Percentiles rank a stretch among this genome's conserved stretches.
phyloP scores from a whole-genome alignment of 768 basidiomycete species.

The Boletales sp. region DNA sequence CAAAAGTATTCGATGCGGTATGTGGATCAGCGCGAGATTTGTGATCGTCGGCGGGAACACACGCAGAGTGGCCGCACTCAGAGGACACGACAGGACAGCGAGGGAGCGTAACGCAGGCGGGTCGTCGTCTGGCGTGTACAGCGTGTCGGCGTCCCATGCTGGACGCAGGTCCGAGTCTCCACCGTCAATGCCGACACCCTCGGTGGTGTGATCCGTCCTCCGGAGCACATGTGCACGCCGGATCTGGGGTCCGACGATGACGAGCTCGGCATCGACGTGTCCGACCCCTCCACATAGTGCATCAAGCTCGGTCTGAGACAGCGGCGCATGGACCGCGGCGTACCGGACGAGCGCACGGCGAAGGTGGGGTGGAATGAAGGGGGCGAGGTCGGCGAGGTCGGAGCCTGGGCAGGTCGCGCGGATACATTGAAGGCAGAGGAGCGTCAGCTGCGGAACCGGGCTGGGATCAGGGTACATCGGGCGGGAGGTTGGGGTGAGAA shows the following conservation, averaged over 20 bases:
- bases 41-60: slow-evolving; percentile 64
- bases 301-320: slow-evolving; percentile 47
- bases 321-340: slow-evolving; percentile 53
- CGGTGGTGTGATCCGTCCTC: background rate
- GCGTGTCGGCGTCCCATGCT: slow-evolving; percentile 10
- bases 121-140: slow-evolving; percentile 19
- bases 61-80: slow-evolving; percentile 44
- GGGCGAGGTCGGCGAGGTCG: slow-evolving; percentile 48
- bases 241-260: slow-evolving; percentile 57
- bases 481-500: background rate
- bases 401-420: slow-evolving; percentile 35
- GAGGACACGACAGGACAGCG: slow-evolving; percentile 45
- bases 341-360: slow-evolving; percentile 56
- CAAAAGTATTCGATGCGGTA: slow-evolving; percentile 47
- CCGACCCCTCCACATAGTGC: slow-evolving; percentile 47
- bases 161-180: no score
- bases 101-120: slow-evolving; percentile 41
- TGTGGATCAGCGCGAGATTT: slow-evolving; percentile 53
- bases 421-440: slow-evolving; percentile 55
- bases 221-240: slow-evolving; percentile 45
- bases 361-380: slow-evolving; percentile 56
- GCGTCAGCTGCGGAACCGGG: slow-evolving; percentile 46
- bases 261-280: slow-evolving; percentile 59
- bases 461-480: slow-evolving; percentile 14
- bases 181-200: no score